Conservation (phyloP, 371 early-diverging fungal species). For the Polyrhizophydium stewartii region DNA sequence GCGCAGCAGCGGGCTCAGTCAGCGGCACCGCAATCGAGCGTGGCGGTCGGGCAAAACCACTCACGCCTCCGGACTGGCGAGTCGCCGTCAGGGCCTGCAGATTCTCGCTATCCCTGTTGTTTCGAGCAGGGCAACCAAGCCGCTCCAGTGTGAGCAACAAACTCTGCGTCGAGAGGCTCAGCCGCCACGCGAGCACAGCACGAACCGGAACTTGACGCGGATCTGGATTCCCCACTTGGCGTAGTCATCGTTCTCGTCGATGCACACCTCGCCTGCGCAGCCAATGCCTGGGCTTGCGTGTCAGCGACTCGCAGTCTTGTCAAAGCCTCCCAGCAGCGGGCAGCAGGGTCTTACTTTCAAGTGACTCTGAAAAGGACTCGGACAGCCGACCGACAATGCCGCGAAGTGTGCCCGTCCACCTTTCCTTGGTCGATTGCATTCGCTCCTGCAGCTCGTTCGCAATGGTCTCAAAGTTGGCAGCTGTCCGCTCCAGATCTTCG, state of each 20-base stretch:
- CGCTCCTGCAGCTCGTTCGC: not conserved
- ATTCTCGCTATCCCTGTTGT: conserved; percentile 71
- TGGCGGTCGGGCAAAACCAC: conserved; percentile 5
- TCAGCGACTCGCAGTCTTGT: not conserved
- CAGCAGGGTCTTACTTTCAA: conserved; percentile 42
- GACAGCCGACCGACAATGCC: conserved; percentile 60
- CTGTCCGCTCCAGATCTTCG: not conserved
- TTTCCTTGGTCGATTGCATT: conserved; percentile 31
- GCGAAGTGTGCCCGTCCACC: conserved; percentile 68
- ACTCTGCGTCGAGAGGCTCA: no score
- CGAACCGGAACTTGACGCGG: conserved; percentile 73
- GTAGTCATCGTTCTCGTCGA: conserved; percentile 67
- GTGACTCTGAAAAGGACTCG: conserved; percentile 66
- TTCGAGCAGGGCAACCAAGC: not conserved
- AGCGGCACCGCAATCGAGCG: not conserved
- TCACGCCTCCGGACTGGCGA: conserved; percentile 96
- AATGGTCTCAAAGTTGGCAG: not conserved
- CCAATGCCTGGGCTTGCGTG: conserved; percentile 50
- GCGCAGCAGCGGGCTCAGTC: no score
- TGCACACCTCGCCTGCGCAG: conserved; percentile 83
- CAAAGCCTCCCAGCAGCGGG: not conserved
- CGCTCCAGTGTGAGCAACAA: not conserved
- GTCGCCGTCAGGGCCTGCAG: conserved; percentile 84
- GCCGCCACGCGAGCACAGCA: not conserved
- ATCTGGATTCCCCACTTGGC: conserved; percentile 97